Conservation (phyloP, 352 stramenopile genomes). For the Phytophthora megakarya region DNA sequence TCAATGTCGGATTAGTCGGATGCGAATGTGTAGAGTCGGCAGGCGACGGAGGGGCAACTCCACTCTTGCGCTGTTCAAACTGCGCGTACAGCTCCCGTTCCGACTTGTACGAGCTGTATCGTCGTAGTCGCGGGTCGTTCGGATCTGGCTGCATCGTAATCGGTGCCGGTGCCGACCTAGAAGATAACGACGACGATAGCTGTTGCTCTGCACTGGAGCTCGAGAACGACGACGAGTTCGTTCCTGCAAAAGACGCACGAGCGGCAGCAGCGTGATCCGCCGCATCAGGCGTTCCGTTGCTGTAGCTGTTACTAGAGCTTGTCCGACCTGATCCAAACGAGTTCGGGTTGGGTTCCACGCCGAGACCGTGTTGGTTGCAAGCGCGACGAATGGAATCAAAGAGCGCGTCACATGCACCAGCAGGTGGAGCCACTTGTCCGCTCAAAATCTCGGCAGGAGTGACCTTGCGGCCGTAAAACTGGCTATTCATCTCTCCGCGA, state of each 20-base stretch:
- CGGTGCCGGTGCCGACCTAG: conserved; percentile 31
- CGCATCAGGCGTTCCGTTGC: conserved; percentile 29
- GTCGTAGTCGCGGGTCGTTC: conserved; percentile 71
- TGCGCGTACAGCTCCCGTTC: conserved; percentile 82
- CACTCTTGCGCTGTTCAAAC: conserved; percentile 60
- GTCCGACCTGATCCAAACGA: conserved; percentile 29
- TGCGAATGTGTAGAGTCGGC: conserved; percentile 50
- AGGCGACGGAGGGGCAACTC: conserved; percentile 22
- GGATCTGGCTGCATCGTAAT: conserved; percentile 40
- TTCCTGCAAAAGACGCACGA: conserved; percentile 26
- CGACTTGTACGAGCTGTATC: conserved; percentile 80
- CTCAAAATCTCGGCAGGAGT: conserved; percentile 82
- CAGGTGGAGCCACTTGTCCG: conserved; percentile 67
- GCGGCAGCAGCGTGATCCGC: conserved; percentile 36
- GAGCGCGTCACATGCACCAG: conserved; percentile 66
- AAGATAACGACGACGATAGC: conserved; percentile 26
- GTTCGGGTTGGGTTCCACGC: conserved; percentile 24
- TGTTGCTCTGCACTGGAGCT: conserved; percentile 14
- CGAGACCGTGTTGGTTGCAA: conserved; percentile 26
- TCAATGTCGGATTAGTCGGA: conserved; percentile 53
- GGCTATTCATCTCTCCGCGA: conserved; percentile 82
- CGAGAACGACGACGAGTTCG: conserved; percentile 28
- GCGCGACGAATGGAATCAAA: conserved; percentile 74
- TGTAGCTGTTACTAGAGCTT: conserved; percentile 35
- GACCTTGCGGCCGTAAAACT: conserved; percentile 86